Percentiles rank a stretch among this genome's conserved stretches.
phyloP scores from a whole-genome alignment of 2,329 filamentous ascomycete genomes.

The Alternaria hordeiaustralica region DNA sequence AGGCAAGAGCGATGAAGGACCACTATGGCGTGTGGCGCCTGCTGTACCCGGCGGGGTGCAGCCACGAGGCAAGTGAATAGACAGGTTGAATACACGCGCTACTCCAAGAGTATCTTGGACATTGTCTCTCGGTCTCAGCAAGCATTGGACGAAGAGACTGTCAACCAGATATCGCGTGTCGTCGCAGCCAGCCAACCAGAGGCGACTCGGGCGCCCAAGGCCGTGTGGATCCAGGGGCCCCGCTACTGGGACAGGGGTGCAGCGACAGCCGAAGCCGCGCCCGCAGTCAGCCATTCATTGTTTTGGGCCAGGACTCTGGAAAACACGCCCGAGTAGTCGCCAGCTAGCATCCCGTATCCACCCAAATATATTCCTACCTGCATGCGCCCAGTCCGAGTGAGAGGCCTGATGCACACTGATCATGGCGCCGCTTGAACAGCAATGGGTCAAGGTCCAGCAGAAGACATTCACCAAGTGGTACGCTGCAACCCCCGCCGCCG shows the following conservation, averaged over 20 bases:
- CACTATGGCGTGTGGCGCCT: conserved; percentile 10
- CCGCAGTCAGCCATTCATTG: conserved; percentile 34
- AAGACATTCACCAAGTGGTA: conserved; percentile 99
- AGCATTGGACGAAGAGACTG: conserved; percentile 11
- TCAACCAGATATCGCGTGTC: conserved; percentile 4
- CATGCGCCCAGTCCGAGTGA: conserved; percentile 16
- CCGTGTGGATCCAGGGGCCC: conserved; percentile 20
- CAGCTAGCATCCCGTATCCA: conserved; percentile 23
- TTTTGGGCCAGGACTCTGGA: conserved; percentile 29
- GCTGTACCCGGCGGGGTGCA: conserved; percentile 3
- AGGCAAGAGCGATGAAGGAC: conserved; percentile 18
- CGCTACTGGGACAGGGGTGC: conserved; percentile 17
- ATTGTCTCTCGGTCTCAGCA: conserved; percentile 3
- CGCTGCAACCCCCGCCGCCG: conserved; percentile 32
- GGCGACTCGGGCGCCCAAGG: conserved; percentile 1
- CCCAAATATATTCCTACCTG: conserved; percentile 30
- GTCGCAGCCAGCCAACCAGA: conserved; percentile 16
- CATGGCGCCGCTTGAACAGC: conserved; percentile 63
- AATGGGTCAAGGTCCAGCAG: conserved; percentile 82
- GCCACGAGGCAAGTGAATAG: conserved; percentile 16
- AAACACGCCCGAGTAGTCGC: conserved; percentile 31
- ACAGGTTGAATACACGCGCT: conserved; percentile 3
- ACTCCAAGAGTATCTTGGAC: neutral
- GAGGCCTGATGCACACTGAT: conserved; percentile 36
- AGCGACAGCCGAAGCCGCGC: conserved; percentile 38